Evolutionary conservation across 352 stramenopile species (phyloP), one percentile per base, ranked within the genome.

Genomic region (Aphanomyces invadans): DNA sequence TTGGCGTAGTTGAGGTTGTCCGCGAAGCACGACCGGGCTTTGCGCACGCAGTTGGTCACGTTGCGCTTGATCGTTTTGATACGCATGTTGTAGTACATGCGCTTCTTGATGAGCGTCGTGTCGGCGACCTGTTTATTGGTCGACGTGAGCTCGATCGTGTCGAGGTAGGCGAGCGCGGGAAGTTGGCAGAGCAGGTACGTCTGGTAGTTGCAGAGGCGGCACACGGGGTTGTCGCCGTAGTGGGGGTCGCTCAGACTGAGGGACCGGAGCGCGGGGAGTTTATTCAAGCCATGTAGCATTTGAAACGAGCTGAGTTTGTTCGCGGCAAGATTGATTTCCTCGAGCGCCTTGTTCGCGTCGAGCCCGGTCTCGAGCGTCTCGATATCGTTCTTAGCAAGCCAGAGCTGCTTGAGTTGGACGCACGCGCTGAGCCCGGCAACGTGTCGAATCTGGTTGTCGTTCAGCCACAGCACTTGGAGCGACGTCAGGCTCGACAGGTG

Each of bases 61-160:
- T 97, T 86, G 10, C 86, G 70, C 54, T 95, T 93, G 59, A 97
- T 90, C 9, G 79, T 82, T 32, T 95, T 94, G 62, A 95, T 96
- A 10, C 88, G 81, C 88, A 97, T 96, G 75, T 96, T 97, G 74
- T 97, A 97, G 76, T 97, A 97, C 85, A 97, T 96, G 65, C 88
- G 92, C 76, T 97, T 97, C 74, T 97, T 97, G 64, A 95, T 81
- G 81, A 96, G 96, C 0, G 90, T 97, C 10, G 85, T 79, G 29
- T 97, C 86, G 1, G 89, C 88, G 55, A 96, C 86, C 67, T 92
- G 79, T 59, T 96, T 96, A 57, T 83, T 92, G 2, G 87, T 76
- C 7, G 80, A 57, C 15, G 77, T 87, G 2, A 97, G 55, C 60
- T 93, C 80, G 19, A 87, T 63, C 5, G 83, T 90, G 62, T 96